Evolutionary conservation across 2,329 filamentous ascomycete genomes (phyloP).

Genomic region (Sporothrix humicola): DNA sequence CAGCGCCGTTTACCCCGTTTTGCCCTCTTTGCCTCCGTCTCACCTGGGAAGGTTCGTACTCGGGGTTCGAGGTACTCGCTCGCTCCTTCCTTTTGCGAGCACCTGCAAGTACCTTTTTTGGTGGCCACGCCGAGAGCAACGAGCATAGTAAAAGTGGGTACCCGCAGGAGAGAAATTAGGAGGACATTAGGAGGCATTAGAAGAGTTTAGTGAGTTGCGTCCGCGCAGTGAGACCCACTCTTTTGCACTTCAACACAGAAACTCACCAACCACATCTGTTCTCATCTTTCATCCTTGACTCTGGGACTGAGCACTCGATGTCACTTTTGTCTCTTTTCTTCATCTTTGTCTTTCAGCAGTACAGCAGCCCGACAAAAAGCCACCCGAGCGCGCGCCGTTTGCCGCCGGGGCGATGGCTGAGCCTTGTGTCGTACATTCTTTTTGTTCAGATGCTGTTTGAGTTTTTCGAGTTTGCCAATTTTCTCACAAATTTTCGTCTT

Average conservation of each 20-base stretch:
- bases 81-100: background rate
- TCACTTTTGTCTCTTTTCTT: no score
- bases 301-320: background rate
- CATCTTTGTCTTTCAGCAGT: no score
- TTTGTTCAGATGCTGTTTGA: background rate
- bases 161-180: conserved; percentile 7
- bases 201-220: background rate
- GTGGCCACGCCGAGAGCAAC: conserved; percentile 18
- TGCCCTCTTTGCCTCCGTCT: conserved; percentile 7
- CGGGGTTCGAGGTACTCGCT: no score
- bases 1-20: conserved; percentile 3
- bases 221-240: background rate
- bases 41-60: background rate
- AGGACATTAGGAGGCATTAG: background rate
- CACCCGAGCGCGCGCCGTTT: background rate
- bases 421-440: background rate
- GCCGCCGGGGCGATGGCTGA: conserved; percentile 10
- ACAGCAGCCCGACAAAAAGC: background rate
- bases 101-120: no score
- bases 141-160: conserved; percentile 6
- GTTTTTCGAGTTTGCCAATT: background rate
- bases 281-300: background rate
- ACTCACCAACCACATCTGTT: no score
- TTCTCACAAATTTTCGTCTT: no score
- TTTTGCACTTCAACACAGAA: background rate